Base-by-base conservation (phyloP, 345 rosid species). In the Brassica incana region DNA sequence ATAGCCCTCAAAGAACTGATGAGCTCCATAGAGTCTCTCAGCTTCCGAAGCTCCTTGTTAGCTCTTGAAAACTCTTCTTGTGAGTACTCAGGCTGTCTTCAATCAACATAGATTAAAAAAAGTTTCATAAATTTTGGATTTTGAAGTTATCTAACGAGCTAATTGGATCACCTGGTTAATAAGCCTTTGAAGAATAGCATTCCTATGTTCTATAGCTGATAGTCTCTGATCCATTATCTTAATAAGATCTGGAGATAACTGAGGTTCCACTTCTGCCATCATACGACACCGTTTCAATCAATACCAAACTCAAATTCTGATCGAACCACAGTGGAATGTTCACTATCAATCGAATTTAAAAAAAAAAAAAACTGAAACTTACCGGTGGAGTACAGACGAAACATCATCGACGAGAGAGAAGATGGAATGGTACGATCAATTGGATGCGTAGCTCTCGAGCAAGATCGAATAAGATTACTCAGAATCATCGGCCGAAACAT, bases 31-130 rank as follows among this genome's bases (percentile, higher is more conserved):
- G 90, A 87, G n/a, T 75, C 93, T 79, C 88, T 83, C n/a, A 91
- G 86, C 83, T 87, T 95, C 75, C 90, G 86, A 65, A 93, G 89
- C 82, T 95, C 99, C 82, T 93, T 93, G 81, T 91, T 95, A 73
- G 97, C 97, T 80, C 66, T 90, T 0, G 97, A 77, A 75, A 82
- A 93, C 81, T 90, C 98, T 10, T 81, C 58, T n/a, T 88, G 94
- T 1, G 91, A 89, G 82, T 86, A 88, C 84, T 93, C 98, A 59
- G 95, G 96, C 98, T 93, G 90, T 89, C 94, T 91, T 91, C 85
- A 83, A 80, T 74, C 87, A 88, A 86, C 66, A 80, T 8, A 56
- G 12, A 30, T 11, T 38, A 8, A n/a, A n/a, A n/a, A n/a, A n/a
- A n/a, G n/a, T n/a, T n/a, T n/a, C n/a, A n/a, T n/a, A n/a, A n/a